Percentiles rank a stretch among this genome's conserved stretches.
These are phyloP conservation scores for Penicillium angulare DNA, from an alignment of 495 filamentous ascomycete genomes.

Conservation along the genomic window DNA sequence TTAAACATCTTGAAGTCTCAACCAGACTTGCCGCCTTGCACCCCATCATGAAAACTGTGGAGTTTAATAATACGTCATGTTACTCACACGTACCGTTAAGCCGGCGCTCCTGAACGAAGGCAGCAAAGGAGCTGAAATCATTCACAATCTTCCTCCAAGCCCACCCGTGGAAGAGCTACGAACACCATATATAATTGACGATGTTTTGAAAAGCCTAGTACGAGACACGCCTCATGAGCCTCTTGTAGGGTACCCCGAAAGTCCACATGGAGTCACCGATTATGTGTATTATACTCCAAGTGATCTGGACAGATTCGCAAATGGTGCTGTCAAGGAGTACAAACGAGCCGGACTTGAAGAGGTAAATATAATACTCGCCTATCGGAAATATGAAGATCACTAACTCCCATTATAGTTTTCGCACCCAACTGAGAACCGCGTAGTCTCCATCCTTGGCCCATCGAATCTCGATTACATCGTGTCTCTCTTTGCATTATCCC, in stretches of 20 bases:
- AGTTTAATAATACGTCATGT: too few species aligned
- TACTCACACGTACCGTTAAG: neutral
- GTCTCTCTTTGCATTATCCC: neutral
- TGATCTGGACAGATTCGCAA: neutral
- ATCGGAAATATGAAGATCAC: too few species aligned
- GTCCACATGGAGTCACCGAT: neutral
- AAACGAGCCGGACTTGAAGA: neutral
- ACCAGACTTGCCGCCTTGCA: too few species aligned
- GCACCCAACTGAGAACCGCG: neutral
- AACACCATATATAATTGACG: neutral
- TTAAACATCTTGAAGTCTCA: neutral
- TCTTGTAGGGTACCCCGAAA: neutral
- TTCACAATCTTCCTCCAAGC: neutral
- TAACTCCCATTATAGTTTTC: neutral
- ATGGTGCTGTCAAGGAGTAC: neutral
- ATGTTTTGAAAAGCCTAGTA: neutral
- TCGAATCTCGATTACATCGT: neutral
- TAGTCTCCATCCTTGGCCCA: neutral
- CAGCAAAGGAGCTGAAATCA: neutral
- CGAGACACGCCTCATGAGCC: neutral
- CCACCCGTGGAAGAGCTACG: neutral
- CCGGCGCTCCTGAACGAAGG: neutral
- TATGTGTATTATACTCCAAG: neutral
- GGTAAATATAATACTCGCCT: too few species aligned
- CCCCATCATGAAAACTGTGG: too few species aligned